Evolutionary conservation across 352 stramenopile species (phyloP), one percentile per base, ranked within the genome.

Genomic region (Thalassiosira delicatula): DNA sequence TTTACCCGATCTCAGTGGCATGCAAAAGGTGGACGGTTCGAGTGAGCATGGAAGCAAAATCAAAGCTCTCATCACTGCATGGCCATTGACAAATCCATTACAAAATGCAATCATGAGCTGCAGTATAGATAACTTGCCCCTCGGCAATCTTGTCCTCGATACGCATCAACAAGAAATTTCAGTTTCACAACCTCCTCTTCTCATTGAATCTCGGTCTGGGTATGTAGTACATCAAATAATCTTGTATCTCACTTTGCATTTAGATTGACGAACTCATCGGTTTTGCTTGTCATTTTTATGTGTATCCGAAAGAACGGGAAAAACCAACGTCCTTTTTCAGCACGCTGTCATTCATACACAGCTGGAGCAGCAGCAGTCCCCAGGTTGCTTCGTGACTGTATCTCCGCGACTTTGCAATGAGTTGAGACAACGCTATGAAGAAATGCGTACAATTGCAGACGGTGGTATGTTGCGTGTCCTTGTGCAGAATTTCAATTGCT

Each of bases 251-350:
- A n/a, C n/a, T n/a, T n/a, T n/a, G n/a, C n/a, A n/a, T n/a, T n/a
- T n/a, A n/a, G n/a, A n/a, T n/a, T n/a, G n/a, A n/a, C n/a, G n/a
- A n/a, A n/a, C n/a, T n/a, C n/a, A n/a, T n/a, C n/a, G n/a, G n/a
- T n/a, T n/a, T n/a, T n/a, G n/a, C n/a, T n/a, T n/a, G n/a, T n/a
- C 25, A 40, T 19, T 40, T 11, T 30, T 56, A n/a, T n/a, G n/a
- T n/a, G n/a, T n/a, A n/a, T n/a, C n/a, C n/a, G n/a, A n/a, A n/a
- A n/a, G n/a, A 56, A 84, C 76, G 51, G 76, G 76, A 57, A 84
- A 84, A 56, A 84, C 76, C 21, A 70, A 79, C 27, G 76, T 84
- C 21, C 60, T 84, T 29, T 75, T 84, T 46, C 76, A 84, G 56
- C 76, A 84, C 76, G 68, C 70, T 68, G 70, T 76, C 2, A 76